phyloP scores from a whole-genome alignment of 768 basidiomycete genomes.

The Lentinus brumalis region DNA sequence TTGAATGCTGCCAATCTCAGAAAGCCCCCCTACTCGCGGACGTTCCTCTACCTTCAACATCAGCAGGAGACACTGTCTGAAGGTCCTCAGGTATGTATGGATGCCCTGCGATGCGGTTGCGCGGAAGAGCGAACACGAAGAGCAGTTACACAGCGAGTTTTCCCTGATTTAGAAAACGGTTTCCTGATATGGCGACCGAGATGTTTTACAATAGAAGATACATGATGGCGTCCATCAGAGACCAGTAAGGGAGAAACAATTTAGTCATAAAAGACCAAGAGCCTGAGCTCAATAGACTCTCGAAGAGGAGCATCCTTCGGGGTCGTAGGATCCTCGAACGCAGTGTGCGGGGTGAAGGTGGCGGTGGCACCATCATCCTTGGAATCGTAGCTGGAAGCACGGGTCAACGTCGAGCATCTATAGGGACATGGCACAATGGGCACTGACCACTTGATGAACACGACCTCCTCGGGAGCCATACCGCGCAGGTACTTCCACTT shows the following conservation, averaged over 20 bases:
- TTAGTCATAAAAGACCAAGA: conserved; percentile 64
- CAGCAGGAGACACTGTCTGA: too few species aligned
- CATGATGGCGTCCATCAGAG: not conserved
- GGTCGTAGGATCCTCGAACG: conserved; percentile 55
- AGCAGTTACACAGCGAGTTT: too few species aligned
- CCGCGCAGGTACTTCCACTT: conserved; percentile 49
- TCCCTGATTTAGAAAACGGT: too few species aligned
- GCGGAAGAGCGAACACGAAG: too few species aligned
- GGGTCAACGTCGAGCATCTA: not conserved
- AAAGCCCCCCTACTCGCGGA: too few species aligned
- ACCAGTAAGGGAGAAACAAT: not conserved
- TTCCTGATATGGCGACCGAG: too few species aligned
- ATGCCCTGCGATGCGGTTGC: too few species aligned
- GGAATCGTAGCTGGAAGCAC: conserved; percentile 35
- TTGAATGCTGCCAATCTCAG: too few species aligned
- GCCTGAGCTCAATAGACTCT: conserved; percentile 63
- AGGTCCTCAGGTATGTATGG: too few species aligned
- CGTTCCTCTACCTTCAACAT: too few species aligned
- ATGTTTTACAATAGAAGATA: too few species aligned
- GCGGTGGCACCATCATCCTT: conserved; percentile 47
- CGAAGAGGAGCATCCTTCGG: conserved; percentile 50
- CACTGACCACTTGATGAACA: conserved; percentile 50
- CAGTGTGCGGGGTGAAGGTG: conserved; percentile 63
- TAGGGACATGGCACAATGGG: not conserved
- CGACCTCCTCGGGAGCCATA: conserved; percentile 47